phyloP scores from a whole-genome alignment of 371 early-diverging fungal genomes.

The Mortierella sp. region DNA sequence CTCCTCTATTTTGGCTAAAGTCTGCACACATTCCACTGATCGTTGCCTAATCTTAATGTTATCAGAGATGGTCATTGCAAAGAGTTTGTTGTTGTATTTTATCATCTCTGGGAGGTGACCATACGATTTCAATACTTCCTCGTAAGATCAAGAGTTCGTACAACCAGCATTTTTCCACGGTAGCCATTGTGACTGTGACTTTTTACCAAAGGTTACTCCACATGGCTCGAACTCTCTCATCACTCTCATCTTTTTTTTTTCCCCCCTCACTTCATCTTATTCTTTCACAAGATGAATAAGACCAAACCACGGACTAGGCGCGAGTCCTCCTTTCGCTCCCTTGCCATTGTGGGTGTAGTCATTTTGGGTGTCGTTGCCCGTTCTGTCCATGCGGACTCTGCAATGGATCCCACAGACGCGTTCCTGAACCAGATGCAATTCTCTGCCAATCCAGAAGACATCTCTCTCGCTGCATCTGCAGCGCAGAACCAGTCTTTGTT shows the following conservation, averaged over 20 bases:
- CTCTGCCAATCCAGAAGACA: background rate
- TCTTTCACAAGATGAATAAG: constrained; percentile 10
- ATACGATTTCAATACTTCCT: too few species aligned
- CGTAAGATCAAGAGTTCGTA: too few species aligned
- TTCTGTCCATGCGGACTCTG: background rate
- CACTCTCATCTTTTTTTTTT: background rate
- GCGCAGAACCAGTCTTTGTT: constrained; percentile 59
- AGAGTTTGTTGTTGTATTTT: too few species aligned
- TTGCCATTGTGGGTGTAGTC: constrained; percentile 14
- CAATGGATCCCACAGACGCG: constrained; percentile 30
- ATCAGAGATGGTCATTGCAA: too few species aligned
- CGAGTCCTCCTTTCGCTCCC: constrained; percentile 8
- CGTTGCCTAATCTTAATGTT: too few species aligned
- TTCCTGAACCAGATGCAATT: constrained; percentile 26
- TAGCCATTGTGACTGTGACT: too few species aligned
- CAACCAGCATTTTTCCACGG: too few species aligned
- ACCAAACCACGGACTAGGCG: constrained; percentile 44
- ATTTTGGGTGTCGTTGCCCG: constrained; percentile 5
- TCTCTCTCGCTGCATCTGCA: constrained; percentile 9
- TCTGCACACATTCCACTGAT: too few species aligned
- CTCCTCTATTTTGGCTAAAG: too few species aligned
- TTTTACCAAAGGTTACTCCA: too few species aligned
- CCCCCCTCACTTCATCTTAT: background rate
- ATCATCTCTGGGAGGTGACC: too few species aligned
- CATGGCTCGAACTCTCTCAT: too few species aligned